phyloP scores from a whole-genome alignment of 1,284 basidiomycete genomes.

The Fomitopsis schrenkii region DNA sequence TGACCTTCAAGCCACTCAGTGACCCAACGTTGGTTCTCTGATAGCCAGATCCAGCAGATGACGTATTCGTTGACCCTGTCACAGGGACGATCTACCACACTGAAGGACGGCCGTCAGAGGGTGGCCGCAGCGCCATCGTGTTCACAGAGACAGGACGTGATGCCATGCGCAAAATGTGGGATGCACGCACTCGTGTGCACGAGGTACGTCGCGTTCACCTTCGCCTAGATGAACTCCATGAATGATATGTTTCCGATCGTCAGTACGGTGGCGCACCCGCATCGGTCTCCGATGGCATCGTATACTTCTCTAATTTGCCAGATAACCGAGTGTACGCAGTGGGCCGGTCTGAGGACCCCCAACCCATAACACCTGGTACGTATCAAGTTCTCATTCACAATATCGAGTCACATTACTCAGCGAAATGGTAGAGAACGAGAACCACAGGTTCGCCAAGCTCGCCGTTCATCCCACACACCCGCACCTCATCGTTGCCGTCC shows the following conservation, averaged over 20 bases:
- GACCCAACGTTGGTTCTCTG: neutral
- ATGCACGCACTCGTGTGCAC: constrained; percentile 54
- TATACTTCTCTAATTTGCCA: constrained; percentile 53
- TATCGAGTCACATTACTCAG: neutral
- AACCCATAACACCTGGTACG: constrained; percentile 56
- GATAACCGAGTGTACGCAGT: constrained; percentile 48
- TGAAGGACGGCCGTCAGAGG: constrained; percentile 59
- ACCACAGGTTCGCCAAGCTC: constrained; percentile 48
- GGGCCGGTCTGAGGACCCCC: constrained; percentile 33
- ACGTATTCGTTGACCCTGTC: constrained; percentile 50
- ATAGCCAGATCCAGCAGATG: constrained; percentile 39
- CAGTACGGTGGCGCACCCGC: constrained; percentile 47
- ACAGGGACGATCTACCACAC: constrained; percentile 53
- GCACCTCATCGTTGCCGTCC: constrained; percentile 47
- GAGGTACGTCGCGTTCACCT: constrained; percentile 34
- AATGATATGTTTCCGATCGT: neutral
- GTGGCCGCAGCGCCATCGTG: constrained; percentile 53
- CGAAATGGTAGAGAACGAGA: neutral
- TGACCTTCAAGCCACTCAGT: neutral
- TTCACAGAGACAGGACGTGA: constrained; percentile 42
- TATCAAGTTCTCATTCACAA: neutral
- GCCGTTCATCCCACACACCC: constrained; percentile 43
- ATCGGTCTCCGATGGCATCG: constrained; percentile 41
- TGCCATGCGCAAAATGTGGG: constrained; percentile 47
- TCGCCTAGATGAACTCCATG: too few species aligned